Evolutionary conservation across 2,329 filamentous ascomycete species (phyloP), one percentile per base, ranked within the genome.

Genomic region (Scortechinia acanthostroma): DNA sequence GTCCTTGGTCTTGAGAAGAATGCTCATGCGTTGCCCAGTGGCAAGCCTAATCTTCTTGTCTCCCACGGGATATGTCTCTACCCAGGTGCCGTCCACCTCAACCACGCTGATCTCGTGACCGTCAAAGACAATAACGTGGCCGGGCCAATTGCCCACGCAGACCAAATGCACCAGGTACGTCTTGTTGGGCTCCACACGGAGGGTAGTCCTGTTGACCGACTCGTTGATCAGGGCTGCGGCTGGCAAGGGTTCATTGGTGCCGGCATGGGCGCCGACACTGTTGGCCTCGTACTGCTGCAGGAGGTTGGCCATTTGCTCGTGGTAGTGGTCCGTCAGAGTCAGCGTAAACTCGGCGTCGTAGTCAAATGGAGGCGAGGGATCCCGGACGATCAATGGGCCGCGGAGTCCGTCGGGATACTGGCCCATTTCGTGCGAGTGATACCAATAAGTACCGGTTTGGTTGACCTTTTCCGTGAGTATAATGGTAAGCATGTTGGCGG

Each of bases 101-200:
- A 89, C 73, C 45, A 89, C 80, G 21, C 69, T 74, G 64, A 89
- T 78, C 22, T 75, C 82, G 52, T 83, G 79, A 16, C 72, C 77
- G 56, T 84, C 80, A 45, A 85, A 76, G 78, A 79, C 84, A 42
- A 85, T 56, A 50, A 83, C 82, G 53, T 83, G 77, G 2, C 71
- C 74, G 1, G 78, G 76, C 63, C 88, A 90, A 15, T 84, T 86
- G 14, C 80, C 85, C 17, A 88, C 76, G 53, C 88, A 89, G 52
- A 88, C 69, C 47, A 90, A 68, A 37, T 82, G 81, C 53, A 91
- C 73, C 5, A 88, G 65, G 47, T 91, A 91, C 0, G 82, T 91
- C 54, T 78, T 87, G 2, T 76, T 75, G 0, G 86, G 79, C 51
- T 81, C 53, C 2, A 90, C 74, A 0, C 69, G 52, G 28, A 89